phyloP scores from a whole-genome alignment of 2,329 filamentous ascomycete species.

The Cytospora paraplurivora region DNA sequence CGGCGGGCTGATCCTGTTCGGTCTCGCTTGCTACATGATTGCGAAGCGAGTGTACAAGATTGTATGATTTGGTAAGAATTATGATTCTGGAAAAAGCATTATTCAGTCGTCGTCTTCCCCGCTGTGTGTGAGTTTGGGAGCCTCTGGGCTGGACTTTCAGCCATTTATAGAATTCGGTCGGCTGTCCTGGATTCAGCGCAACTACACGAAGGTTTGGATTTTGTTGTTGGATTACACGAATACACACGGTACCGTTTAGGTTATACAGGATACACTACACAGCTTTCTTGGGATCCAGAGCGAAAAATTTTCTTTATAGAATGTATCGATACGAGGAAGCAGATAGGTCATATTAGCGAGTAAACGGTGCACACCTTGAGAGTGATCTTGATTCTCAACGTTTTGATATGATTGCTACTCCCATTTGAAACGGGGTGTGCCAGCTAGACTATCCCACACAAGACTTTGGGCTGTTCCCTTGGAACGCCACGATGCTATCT shows the following conservation, averaged over 20 bases:
- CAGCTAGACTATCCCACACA: not conserved
- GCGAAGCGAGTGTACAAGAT: conserved; percentile 85
- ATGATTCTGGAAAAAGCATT: not conserved
- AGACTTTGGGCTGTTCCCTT: not conserved
- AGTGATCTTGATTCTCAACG: not conserved
- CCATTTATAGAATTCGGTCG: not conserved
- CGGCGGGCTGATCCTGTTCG: conserved; percentile 75
- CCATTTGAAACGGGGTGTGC: not conserved
- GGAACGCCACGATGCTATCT: not conserved
- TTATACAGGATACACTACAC: no score
- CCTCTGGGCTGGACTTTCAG: not conserved
- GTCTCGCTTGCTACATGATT: conserved; percentile 74
- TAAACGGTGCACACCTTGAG: not conserved
- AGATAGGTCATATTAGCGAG: not conserved
- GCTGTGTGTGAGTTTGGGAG: not conserved
- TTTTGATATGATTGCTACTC: not conserved
- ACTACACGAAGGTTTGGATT: not conserved
- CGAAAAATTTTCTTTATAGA: not conserved
- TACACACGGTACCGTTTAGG: not conserved
- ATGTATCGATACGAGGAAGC: not conserved
- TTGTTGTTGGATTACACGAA: not conserved
- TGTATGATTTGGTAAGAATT: conserved; percentile 48
- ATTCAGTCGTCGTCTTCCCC: not conserved
- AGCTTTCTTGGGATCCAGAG: not conserved
- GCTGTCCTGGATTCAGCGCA: not conserved